Evolutionary conservation across 257 asterid species (phyloP).

Genomic region (Solanum ossicruentum): DNA sequence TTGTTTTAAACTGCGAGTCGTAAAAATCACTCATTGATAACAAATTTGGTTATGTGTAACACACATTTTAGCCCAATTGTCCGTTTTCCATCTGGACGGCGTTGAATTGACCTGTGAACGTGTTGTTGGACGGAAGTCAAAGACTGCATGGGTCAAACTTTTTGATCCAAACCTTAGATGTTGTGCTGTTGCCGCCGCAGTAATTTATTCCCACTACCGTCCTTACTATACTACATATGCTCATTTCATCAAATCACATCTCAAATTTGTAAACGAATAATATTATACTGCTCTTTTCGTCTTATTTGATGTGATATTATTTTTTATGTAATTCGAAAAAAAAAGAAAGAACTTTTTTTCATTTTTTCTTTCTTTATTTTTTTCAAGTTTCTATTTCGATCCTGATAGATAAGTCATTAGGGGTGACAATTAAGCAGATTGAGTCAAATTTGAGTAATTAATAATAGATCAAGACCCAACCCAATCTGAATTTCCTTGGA

Average conservation of each 20-base stretch:
- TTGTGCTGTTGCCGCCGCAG: neutral
- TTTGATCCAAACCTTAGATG: neutral
- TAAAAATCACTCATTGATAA: too few relatives aligned
- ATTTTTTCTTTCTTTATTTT: too few relatives aligned
- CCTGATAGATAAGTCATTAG: too few relatives aligned
- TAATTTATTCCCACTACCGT: neutral
- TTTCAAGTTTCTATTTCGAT: too few relatives aligned
- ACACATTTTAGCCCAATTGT: neutral
- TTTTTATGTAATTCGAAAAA: too few relatives aligned
- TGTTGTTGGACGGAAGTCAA: neutral
- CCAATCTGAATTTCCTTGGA: too few relatives aligned
- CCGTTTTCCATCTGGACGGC: neutral
- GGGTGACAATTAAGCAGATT: too few relatives aligned
- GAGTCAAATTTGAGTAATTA: too few relatives aligned
- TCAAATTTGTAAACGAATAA: neutral
- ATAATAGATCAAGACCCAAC: too few relatives aligned
- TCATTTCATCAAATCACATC: neutral
- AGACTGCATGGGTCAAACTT: neutral
- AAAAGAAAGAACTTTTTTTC: fast-evolving
- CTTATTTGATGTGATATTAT: too few relatives aligned
- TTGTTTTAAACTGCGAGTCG: too few relatives aligned
- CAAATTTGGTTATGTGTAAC: neutral
- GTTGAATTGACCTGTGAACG: neutral
- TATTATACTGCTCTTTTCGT: neutral
- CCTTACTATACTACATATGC: neutral